phyloP scores from a whole-genome alignment of 768 basidiomycete genomes.

The Tulasnella calospora region DNA sequence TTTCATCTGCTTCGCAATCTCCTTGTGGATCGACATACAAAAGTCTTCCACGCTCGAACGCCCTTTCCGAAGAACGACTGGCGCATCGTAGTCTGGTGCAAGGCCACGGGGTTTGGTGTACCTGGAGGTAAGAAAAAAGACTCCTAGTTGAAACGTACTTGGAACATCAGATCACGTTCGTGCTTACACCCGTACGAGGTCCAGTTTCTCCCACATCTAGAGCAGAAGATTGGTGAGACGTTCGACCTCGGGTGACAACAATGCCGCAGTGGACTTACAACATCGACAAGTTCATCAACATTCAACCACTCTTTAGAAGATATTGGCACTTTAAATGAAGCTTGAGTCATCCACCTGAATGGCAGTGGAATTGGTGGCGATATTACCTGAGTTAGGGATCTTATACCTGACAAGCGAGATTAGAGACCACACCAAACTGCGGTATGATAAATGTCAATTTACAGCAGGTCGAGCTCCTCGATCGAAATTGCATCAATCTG shows the following conservation, averaged over 20 bases:
- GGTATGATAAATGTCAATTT: constrained; percentile 33
- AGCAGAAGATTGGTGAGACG: neutral
- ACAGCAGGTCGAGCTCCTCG: constrained; percentile 92
- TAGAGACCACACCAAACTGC: neutral
- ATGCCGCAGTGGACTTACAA: neutral
- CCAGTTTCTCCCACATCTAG: constrained; percentile 86
- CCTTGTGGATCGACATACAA: constrained; percentile 90
- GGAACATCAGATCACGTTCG: neutral
- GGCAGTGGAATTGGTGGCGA: neutral
- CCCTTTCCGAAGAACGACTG: constrained; percentile 66
- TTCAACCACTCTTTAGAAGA: constrained; percentile 95
- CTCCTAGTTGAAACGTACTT: neutral
- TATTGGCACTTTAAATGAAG: constrained; percentile 62
- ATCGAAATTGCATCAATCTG: constrained; percentile 97
- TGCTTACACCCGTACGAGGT: constrained; percentile 77
- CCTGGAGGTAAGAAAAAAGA: constrained; percentile 26
- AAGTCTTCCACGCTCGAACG: constrained; percentile 72
- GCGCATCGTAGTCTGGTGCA: constrained; percentile 82
- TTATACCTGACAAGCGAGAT: constrained; percentile 54
- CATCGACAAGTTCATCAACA: constrained; percentile 85
- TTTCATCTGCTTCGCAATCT: constrained; percentile 97
- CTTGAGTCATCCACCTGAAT: neutral
- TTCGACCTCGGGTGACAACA: neutral
- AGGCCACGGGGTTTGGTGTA: constrained; percentile 92
- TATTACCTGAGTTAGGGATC: constrained; percentile 64